These are phyloP conservation scores for Xylariaceae sp. DNA, from an alignment of 2,329 filamentous ascomycete species.

Conservation along the genomic window DNA sequence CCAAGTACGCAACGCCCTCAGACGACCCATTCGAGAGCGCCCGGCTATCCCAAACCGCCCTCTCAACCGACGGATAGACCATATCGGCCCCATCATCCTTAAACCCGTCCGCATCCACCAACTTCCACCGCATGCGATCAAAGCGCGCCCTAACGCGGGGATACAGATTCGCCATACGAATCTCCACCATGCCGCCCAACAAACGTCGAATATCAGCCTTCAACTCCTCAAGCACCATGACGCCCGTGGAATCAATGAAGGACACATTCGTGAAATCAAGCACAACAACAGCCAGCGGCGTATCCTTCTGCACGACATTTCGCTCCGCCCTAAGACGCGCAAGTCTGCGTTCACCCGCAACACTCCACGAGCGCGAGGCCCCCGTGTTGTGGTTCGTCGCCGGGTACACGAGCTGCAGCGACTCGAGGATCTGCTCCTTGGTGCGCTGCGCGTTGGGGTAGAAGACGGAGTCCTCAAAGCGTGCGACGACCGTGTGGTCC, in stretches of 20 bases:
- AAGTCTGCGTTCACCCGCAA: conserved; percentile 27
- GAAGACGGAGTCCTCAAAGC: conserved; percentile 52
- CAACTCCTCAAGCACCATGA: conserved; percentile 31
- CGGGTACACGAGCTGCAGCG: conserved; percentile 31
- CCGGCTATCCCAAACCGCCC: conserved; percentile 29
- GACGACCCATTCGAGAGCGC: conserved; percentile 29
- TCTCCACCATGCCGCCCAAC: conserved; percentile 26
- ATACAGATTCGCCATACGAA: conserved; percentile 28
- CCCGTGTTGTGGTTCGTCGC: conserved; percentile 22
- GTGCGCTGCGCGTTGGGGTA: conserved; percentile 55
- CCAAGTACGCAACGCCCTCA: conserved; percentile 26
- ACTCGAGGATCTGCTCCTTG: conserved; percentile 28
- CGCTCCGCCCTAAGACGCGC: conserved; percentile 26
- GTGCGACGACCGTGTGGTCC: conserved; percentile 50
- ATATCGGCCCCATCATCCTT: conserved; percentile 24
- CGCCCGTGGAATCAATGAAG: conserved; percentile 31
- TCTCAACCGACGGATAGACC: conserved; percentile 28
- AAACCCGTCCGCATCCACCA: conserved; percentile 25
- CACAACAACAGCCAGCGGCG: conserved; percentile 28
- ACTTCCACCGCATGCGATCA: conserved; percentile 26
- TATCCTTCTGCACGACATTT: conserved; percentile 22
- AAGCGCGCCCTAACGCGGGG: conserved; percentile 24
- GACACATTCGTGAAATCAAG: conserved; percentile 29
- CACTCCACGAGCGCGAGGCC: conserved; percentile 30
- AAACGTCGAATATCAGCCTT: conserved; percentile 30